These are phyloP conservation scores for Prunus campanulata DNA, from an alignment of 306 rosid species.

Conservation along the genomic window DNA sequence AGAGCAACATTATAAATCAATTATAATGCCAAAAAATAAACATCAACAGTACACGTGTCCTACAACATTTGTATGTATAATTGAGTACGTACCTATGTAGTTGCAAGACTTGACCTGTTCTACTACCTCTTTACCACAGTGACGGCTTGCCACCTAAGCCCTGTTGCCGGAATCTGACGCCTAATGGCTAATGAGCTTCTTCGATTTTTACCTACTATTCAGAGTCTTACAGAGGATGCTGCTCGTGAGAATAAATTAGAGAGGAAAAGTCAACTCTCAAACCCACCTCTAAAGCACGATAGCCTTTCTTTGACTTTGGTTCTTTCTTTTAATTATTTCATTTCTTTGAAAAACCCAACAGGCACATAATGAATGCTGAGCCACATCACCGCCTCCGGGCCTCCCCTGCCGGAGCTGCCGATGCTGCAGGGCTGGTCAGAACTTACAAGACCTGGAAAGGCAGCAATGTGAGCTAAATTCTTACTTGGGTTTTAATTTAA, in stretches of 20 bases:
- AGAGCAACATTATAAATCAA: neutral
- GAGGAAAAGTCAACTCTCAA: constrained; percentile 7
- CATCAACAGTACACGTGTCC: neutral
- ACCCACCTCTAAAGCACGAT: neutral
- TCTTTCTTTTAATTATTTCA: neutral
- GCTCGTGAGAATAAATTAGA: neutral
- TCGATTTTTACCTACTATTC: neutral
- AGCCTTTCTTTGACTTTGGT: constrained; percentile 5
- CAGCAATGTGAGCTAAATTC: constrained; percentile 28
- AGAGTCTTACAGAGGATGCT: neutral
- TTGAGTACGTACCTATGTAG: neutral
- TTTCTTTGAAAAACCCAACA: neutral
- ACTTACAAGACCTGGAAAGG: constrained; percentile 37
- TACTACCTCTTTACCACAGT: neutral
- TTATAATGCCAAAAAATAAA: neutral
- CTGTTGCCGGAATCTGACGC: constrained; percentile 4
- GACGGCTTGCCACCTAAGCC: constrained; percentile 10
- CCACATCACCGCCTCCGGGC: constrained; percentile 28
- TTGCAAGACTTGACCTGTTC: constrained; percentile 10
- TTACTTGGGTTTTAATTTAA: neutral
- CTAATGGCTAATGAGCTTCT: neutral
- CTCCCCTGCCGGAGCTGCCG: constrained; percentile 24
- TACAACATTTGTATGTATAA: neutral
- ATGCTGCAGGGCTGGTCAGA: constrained; percentile 31
- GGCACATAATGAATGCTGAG: constrained; percentile 23